Percentiles rank a stretch among this genome's conserved stretches.
Evolutionary conservation across 2,329 filamentous ascomycete genomes (phyloP).

Genomic region (Stachybotrys echinatus): DNA sequence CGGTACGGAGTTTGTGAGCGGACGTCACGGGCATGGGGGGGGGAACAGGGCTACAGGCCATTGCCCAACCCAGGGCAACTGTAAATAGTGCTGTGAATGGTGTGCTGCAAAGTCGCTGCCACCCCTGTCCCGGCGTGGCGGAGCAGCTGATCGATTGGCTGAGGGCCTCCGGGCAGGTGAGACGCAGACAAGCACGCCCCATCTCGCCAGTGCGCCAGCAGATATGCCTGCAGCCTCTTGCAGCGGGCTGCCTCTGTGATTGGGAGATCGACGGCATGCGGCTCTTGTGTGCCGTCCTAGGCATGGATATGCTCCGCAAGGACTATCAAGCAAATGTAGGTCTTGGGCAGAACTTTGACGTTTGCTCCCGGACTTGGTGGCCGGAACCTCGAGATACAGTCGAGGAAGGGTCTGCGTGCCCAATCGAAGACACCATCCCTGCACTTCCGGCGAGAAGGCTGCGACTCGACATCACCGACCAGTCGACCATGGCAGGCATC

Average conservation of each 20-base stretch:
- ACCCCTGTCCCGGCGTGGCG: neutral
- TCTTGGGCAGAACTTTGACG: too few relatives aligned
- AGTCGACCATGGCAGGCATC: too few relatives aligned
- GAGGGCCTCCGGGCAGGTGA: neutral
- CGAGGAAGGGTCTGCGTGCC: too few relatives aligned
- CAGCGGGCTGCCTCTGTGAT: neutral
- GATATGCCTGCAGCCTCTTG: neutral
- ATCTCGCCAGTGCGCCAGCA: neutral
- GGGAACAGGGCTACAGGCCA: neutral
- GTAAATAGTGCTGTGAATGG: neutral
- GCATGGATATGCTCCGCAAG: too few relatives aligned
- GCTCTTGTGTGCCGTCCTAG: neutral
- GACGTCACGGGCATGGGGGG: too few relatives aligned
- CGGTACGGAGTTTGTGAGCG: too few relatives aligned
- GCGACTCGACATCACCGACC: too few relatives aligned
- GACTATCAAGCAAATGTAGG: neutral
- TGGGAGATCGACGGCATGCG: neutral
- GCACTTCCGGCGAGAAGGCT: too few relatives aligned
- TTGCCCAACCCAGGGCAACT: neutral
- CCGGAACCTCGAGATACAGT: too few relatives aligned
- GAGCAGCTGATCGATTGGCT: neutral
- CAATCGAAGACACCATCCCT: too few relatives aligned
- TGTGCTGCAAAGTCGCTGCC: neutral
- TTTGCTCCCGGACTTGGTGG: too few relatives aligned
- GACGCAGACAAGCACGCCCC: neutral